Percentiles rank a stretch among this genome's conserved stretches.
Evolutionary conservation across 2,329 filamentous ascomycete genomes (phyloP).

Genomic region (Cyphellophora europaea): DNA sequence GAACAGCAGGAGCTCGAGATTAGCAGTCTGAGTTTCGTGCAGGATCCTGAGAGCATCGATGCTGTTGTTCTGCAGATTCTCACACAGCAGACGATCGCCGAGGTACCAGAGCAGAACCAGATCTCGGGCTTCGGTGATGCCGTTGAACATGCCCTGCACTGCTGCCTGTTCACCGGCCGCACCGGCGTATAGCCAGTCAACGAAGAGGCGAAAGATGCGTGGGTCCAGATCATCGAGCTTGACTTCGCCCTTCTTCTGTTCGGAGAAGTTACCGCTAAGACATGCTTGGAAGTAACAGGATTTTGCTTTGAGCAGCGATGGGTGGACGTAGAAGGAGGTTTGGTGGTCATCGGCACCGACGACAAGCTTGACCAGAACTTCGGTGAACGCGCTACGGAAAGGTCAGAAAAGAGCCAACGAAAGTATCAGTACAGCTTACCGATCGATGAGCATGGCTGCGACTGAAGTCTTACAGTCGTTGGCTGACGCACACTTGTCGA

Average conservation of each 20-base stretch:
- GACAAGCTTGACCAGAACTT: not conserved
- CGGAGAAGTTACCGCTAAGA: not conserved
- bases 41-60: not conserved
- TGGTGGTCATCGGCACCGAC: not conserved
- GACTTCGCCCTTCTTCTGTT: not conserved
- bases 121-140: not conserved
- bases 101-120: not conserved
- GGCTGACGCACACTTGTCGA: too few relatives aligned
- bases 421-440: constrained; percentile 17
- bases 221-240: not conserved
- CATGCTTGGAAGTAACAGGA: not conserved
- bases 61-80: not conserved
- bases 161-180: not conserved
- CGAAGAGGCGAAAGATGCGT: not conserved
- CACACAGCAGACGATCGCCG: not conserved
- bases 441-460: not conserved
- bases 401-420: too few relatives aligned
- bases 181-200: not conserved
- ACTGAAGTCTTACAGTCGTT: too few relatives aligned
- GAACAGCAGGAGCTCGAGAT: too few relatives aligned
- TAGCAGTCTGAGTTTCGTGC: not conserved
- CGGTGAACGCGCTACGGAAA: too few relatives aligned
- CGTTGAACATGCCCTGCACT: not conserved
- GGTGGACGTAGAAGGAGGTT: not conserved
- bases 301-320: not conserved